phyloP scores from a whole-genome alignment of 2,329 filamentous ascomycete species.

The Biscogniauxia mediterranea region DNA sequence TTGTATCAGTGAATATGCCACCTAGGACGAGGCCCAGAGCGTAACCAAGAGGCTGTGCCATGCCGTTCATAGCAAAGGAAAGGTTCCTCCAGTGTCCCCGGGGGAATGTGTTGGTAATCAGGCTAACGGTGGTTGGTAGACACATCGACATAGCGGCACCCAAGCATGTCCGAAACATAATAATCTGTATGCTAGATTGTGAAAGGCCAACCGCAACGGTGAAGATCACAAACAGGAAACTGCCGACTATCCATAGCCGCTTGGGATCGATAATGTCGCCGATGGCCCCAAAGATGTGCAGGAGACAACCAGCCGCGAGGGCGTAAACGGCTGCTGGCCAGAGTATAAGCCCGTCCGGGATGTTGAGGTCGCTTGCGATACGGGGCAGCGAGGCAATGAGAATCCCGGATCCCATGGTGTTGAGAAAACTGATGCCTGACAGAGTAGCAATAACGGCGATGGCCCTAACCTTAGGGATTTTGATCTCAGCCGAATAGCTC shows the following conservation, averaged over 20 bases:
- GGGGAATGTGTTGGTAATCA: constrained; percentile 13
- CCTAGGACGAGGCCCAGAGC: constrained; percentile 39
- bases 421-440: constrained; percentile 35
- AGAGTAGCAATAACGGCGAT: constrained; percentile 33
- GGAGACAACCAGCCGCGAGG: constrained; percentile 13
- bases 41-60: constrained; percentile 39
- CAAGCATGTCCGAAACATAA: constrained; percentile 16
- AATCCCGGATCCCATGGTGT: constrained; percentile 38
- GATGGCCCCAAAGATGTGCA: constrained; percentile 19
- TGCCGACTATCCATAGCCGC: constrained; percentile 13
- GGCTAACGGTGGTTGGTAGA: constrained; percentile 18
- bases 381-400: constrained; percentile 38
- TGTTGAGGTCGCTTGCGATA: constrained; percentile 36
- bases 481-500: neutral
- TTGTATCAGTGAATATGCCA: constrained; percentile 37
- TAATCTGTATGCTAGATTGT: constrained; percentile 14
- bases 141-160: constrained; percentile 20
- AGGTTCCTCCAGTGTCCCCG: constrained; percentile 23
- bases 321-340: constrained; percentile 19
- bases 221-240: constrained; percentile 11
- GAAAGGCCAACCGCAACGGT: constrained; percentile 14
- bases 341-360: constrained; percentile 30
- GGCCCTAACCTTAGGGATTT: constrained; percentile 27
- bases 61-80: constrained; percentile 33
- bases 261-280: constrained; percentile 21